Percentiles rank a stretch among this genome's conserved stretches.
These are phyloP conservation scores for Vitellaria paradoxa DNA, from an alignment of 179 eudicot genomes.

Conservation along the genomic window DNA sequence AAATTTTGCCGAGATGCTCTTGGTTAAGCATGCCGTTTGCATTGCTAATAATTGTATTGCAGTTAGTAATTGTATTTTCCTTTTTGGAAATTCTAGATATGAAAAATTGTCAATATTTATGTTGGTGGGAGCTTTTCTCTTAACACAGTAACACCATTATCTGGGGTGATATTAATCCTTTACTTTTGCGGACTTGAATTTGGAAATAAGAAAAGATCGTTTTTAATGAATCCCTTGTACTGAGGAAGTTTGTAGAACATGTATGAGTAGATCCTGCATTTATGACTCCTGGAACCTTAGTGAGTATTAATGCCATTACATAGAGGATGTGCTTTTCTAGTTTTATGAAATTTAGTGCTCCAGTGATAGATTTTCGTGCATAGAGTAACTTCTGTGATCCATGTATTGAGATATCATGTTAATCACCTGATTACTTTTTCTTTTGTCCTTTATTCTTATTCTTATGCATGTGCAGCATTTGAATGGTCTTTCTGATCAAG, in stretches of 20 bases:
- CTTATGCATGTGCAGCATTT: not conserved
- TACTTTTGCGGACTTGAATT: not conserved
- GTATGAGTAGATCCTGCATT: not conserved
- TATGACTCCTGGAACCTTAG: not conserved
- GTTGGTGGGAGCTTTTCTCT: slow-evolving; percentile 2
- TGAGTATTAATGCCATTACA: not conserved
- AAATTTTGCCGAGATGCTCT: not conserved
- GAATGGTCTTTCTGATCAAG: not conserved
- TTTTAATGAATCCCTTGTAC: not conserved
- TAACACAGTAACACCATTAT: not conserved
- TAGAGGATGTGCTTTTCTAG: not conserved
- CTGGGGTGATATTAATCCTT: not conserved
- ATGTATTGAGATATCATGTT: not conserved
- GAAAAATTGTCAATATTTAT: not conserved
- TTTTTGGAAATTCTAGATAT: not conserved
- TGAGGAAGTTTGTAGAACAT: not conserved
- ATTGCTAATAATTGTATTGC: not conserved
- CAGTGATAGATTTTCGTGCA: not conserved
- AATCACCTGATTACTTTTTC: not conserved
- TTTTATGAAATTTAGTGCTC: not conserved
- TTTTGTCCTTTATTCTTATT: not conserved
- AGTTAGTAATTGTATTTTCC: not conserved
- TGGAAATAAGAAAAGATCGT: not conserved
- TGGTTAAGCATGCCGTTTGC: not conserved
- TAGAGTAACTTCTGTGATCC: not conserved